Conservation (phyloP, 495 filamentous ascomycete genomes). For the Daldinia loculata region DNA sequence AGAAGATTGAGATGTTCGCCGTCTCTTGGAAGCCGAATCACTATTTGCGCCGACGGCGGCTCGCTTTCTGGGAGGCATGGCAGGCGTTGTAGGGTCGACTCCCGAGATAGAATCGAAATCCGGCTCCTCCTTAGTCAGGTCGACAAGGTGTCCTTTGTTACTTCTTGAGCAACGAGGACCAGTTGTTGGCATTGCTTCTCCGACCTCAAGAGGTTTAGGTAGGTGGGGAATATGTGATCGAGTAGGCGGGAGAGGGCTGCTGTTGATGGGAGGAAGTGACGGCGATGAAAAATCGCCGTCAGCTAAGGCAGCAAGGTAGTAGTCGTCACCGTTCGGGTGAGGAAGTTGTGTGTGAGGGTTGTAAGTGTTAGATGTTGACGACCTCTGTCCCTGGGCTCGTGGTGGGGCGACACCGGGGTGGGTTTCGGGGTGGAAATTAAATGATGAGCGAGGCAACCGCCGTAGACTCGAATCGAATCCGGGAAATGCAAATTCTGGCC, state of each 20-base stretch:
- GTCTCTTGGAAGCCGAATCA: slow-evolving; percentile 40
- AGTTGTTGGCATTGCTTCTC: slow-evolving; percentile 29
- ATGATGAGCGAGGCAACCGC: not conserved
- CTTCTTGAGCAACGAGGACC: slow-evolving; percentile 7
- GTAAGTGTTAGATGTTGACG: slow-evolving; percentile 7
- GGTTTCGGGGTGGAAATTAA: not conserved
- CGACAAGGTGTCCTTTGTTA: slow-evolving; percentile 28
- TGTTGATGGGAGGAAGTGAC: slow-evolving; percentile 44
- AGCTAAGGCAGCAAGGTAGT: slow-evolving; percentile 41
- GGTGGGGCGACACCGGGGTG: slow-evolving; percentile 4
- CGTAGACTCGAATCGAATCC: not conserved
- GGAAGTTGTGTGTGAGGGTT: slow-evolving; percentile 14
- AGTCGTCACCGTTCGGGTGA: slow-evolving; percentile 43
- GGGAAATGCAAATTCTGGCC: slow-evolving; percentile 1
- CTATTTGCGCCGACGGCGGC: slow-evolving; percentile 7
- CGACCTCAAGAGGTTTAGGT: slow-evolving; percentile 29
- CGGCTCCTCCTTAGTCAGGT: slow-evolving; percentile 40
- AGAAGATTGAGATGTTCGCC: slow-evolving; percentile 37
- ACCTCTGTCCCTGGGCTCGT: slow-evolving; percentile 8
- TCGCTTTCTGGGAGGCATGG: slow-evolving; percentile 41
- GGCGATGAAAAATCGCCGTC: slow-evolving; percentile 51
- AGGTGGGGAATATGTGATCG: slow-evolving; percentile 25
- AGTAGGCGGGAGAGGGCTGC: slow-evolving; percentile 32
- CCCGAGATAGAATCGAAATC: slow-evolving; percentile 19
- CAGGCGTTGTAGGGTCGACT: slow-evolving; percentile 31